phyloP scores from a whole-genome alignment of 495 filamentous ascomycete genomes.

The Trichoderma asperelloides region DNA sequence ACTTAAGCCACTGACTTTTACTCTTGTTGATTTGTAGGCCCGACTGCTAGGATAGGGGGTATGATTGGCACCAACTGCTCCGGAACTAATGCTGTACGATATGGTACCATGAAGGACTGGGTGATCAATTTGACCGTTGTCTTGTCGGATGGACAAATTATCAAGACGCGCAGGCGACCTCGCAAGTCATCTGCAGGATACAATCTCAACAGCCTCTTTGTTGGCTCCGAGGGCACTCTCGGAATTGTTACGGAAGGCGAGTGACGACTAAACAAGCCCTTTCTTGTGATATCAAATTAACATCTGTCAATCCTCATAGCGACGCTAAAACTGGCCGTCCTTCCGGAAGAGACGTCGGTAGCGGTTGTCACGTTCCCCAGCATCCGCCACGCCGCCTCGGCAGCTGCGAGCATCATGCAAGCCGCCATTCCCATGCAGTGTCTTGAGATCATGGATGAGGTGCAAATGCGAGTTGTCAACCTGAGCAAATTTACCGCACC shows the following conservation, averaged over 20 bases:
- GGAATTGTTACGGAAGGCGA: constrained; percentile 60
- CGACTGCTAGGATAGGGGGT: constrained; percentile 56
- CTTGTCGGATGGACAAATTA: constrained; percentile 66
- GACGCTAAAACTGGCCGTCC: constrained; percentile 64
- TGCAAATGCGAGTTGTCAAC: constrained; percentile 74
- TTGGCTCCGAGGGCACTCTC: constrained; percentile 71
- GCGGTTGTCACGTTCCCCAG: constrained; percentile 69
- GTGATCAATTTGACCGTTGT: constrained; percentile 75
- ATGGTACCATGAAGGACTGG: constrained; percentile 85
- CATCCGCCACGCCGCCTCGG: constrained; percentile 62
- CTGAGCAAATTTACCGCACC: constrained; percentile 56
- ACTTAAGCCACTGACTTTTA: background rate
- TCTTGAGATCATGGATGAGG: constrained; percentile 76
- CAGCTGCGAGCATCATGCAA: constrained; percentile 61
- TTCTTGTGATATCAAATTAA: background rate
- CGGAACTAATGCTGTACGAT: constrained; percentile 72
- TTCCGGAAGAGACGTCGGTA: constrained; percentile 64
- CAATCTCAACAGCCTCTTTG: constrained; percentile 67
- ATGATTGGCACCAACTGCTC: constrained; percentile 79
- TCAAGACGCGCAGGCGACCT: constrained; percentile 66
- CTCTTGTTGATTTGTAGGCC: constrained; percentile 26
- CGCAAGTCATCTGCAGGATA: constrained; percentile 76
- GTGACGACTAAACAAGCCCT: background rate
- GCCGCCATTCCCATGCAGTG: constrained; percentile 65
- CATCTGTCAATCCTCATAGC: constrained; percentile 14